These are phyloP conservation scores for Sarocladium kiliense DNA, from an alignment of 2,329 filamentous ascomycete species.

Conservation along the genomic window DNA sequence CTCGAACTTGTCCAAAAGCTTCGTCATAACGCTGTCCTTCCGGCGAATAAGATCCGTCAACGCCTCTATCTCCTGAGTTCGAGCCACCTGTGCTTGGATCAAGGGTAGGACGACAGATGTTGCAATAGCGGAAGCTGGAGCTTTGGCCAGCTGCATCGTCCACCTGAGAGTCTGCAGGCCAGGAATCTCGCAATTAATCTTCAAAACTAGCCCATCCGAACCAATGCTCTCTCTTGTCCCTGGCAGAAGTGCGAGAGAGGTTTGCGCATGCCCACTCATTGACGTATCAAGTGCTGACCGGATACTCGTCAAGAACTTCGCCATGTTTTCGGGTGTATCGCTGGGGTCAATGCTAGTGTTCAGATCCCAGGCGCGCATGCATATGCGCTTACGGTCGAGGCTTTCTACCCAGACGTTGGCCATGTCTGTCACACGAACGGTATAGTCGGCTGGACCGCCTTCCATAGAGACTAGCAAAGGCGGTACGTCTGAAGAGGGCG, in stretches of 20 bases:
- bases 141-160: constrained; percentile 53
- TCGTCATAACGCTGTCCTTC: constrained; percentile 47
- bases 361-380: constrained; percentile 54
- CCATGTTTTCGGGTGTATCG: constrained; percentile 62
- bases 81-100: constrained; percentile 39
- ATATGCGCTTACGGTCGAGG: constrained; percentile 56
- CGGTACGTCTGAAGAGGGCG: constrained; percentile 41
- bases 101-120: constrained; percentile 48
- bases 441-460: constrained; percentile 54
- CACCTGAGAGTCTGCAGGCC: constrained; percentile 60
- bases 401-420: constrained; percentile 68
- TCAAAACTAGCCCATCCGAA: constrained; percentile 40
- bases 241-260: constrained; percentile 37
- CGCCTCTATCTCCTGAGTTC: constrained; percentile 34
- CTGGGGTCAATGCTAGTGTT: constrained; percentile 70
- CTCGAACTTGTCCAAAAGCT: constrained; percentile 50
- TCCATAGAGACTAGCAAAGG: constrained; percentile 57
- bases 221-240: constrained; percentile 13
- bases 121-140: constrained; percentile 35
- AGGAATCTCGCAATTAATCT: constrained; percentile 57
- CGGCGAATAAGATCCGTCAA: constrained; percentile 38
- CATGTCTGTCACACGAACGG: constrained; percentile 64
- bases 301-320: constrained; percentile 61
- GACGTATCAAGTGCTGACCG: constrained; percentile 44
- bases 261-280: constrained; percentile 36